A percentile compares a stretch with the other conserved stretches of the same genome.
These are phyloP conservation scores for Xylaria polymorpha DNA, from an alignment of 2,329 filamentous ascomycete genomes.

Conservation along the genomic window DNA sequence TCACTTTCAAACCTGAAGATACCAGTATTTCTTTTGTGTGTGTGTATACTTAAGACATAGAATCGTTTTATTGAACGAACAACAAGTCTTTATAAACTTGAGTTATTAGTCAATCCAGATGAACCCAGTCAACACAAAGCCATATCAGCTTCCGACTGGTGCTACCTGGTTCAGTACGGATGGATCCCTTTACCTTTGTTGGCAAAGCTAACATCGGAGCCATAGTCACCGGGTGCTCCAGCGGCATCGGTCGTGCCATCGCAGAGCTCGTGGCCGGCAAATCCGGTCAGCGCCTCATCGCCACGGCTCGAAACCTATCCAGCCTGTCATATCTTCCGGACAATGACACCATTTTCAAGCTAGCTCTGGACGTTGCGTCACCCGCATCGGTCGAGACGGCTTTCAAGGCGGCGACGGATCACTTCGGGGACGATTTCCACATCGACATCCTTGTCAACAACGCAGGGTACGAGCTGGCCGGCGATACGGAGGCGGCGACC, in stretches of 20 bases:
- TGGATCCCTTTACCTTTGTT: background rate
- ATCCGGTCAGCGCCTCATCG: slow-evolving; percentile 34
- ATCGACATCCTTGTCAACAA: slow-evolving; percentile 39
- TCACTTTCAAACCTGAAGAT: background rate
- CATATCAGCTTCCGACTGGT: slow-evolving; percentile 34
- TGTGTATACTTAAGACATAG: background rate
- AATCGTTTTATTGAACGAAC: background rate
- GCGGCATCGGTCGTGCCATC: slow-evolving; percentile 36
- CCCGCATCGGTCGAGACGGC: slow-evolving; percentile 23
- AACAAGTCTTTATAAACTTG: background rate
- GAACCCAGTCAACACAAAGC: slow-evolving; percentile 37
- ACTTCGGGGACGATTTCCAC: slow-evolving; percentile 24
- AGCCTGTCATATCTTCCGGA: slow-evolving; percentile 30
- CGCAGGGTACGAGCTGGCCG: slow-evolving; percentile 35
- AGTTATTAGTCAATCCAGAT: slow-evolving; percentile 8
- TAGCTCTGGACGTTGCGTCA: slow-evolving; percentile 27
- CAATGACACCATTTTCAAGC: slow-evolving; percentile 25
- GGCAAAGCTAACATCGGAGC: slow-evolving; percentile 8
- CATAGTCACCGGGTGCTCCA: slow-evolving; percentile 39
- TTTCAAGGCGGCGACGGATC: slow-evolving; percentile 27
- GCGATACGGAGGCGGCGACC: slow-evolving; percentile 32
- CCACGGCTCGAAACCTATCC: slow-evolving; percentile 30
- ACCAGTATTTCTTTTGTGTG: background rate
- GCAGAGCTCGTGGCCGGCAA: slow-evolving; percentile 33
- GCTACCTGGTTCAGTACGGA: slow-evolving; percentile 35